Percentiles rank a stretch among this genome's conserved stretches.
Evolutionary conservation across 2,329 filamentous ascomycete species (phyloP).

Genomic region (Pseudogymnoascus sp.): DNA sequence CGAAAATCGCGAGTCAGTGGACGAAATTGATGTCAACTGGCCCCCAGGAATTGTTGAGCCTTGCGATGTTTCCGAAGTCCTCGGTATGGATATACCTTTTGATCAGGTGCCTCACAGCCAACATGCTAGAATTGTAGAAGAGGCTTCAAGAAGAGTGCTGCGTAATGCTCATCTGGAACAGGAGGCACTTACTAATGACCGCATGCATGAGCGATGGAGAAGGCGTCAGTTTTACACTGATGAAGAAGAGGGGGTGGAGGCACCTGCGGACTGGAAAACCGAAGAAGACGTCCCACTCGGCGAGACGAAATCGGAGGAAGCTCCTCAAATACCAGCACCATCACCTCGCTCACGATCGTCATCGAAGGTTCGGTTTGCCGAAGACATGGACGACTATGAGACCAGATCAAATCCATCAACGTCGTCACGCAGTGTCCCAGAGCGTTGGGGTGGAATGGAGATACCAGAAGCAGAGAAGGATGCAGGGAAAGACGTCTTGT

Average conservation of each 20-base stretch:
- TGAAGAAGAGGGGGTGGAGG: constrained; percentile 67
- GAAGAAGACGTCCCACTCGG: constrained; percentile 44
- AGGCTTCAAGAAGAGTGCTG: not conserved
- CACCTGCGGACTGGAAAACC: constrained; percentile 54
- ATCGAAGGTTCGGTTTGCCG: constrained; percentile 69
- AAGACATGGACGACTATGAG: constrained; percentile 62
- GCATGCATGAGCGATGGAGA: constrained; percentile 63
- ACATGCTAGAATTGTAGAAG: not conserved
- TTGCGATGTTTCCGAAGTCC: constrained; percentile 1
- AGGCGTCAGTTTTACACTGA: constrained; percentile 74
- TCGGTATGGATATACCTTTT: not conserved
- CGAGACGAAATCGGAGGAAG: constrained; percentile 1
- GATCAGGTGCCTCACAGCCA: constrained; percentile 1
- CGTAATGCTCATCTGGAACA: not conserved
- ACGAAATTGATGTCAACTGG: not conserved
- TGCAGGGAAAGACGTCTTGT: constrained; percentile 65
- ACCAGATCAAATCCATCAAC: constrained; percentile 62
- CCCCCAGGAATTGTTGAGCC: not conserved
- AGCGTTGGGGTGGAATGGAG: constrained; percentile 69
- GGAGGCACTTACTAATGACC: constrained; percentile 1
- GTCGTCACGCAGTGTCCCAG: constrained; percentile 62
- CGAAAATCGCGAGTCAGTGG: not conserved
- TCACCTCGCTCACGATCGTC: constrained; percentile 64
- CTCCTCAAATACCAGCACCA: constrained; percentile 22
- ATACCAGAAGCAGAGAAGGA: constrained; percentile 74